Base-by-base conservation (phyloP, 1,284 basidiomycete genomes). In the Trichosporon asahii region DNA sequence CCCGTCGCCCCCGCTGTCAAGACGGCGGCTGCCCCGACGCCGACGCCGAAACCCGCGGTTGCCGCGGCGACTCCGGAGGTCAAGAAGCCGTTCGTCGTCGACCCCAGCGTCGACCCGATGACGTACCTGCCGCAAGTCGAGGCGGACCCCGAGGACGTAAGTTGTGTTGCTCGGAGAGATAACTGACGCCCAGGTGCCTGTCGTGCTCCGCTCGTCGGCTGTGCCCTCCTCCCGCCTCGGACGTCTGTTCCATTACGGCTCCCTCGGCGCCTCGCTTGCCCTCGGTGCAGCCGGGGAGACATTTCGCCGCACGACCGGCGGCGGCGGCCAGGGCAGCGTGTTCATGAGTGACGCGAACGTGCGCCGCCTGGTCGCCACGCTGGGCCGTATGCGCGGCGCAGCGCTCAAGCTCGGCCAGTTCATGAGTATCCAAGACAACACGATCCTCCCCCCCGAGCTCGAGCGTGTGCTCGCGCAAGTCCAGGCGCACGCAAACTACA, bases 341-440 rank as follows among this genome's bases (percentile, higher is more conserved):
- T 90, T 97, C 82, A 88, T 96, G 88, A 92, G 90, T 1, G 93
- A 95, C 79, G 89, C 91, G 1, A 97, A 99, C 79, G 88, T 98
- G 67, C 89, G 90, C 66, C 88, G 96, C 2, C 86, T 99, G 0
- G 96, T 99, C 0, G 90, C 91, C 9, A 98, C 97, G 78, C 86
- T 99, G 15, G 91, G 93, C 0, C 89, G 91, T 76, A 98, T 99
- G 96, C 87, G 96, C 21, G 96, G 96, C 0, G 96, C 97, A 0
- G 97, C 96, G 0, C 86, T 99, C 70, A 99, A 99, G 84, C 85
- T 99, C 1, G 96, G 96, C 0, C 97, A 99, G 79, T 99, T 99
- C 79, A 88, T 99, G 86, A 95, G 93, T 77, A 98, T 99, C 49
- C 96, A 99, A 87, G 94, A 98, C 81, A 92, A 93, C 4, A 91